Evolutionary conservation across 169 alveolate species (phyloP), one percentile per base, ranked within the genome.

Genomic region (Plasmodium adleri): DNA sequence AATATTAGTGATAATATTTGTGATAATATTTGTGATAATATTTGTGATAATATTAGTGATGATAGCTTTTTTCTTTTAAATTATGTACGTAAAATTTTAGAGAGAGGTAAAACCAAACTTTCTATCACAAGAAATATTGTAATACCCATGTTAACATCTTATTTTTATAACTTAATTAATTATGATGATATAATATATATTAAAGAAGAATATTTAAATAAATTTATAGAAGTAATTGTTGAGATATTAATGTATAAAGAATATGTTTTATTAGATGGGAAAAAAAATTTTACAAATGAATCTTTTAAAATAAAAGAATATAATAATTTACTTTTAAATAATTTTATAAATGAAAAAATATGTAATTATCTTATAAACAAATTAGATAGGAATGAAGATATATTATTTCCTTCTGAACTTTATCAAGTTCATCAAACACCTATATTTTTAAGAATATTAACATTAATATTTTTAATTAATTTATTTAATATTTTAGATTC

Each of bases 191-290:
- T 62, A 45, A 45, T 72, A 47, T 20, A 88, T 17, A 15, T 62
- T 17, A 88, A 43, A 0, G 62, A 74, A 7, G 75, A 92, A 6
- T 70, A 52, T 45, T 24, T 86, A n/a, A 45, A 83, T 28, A 32
- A 52, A 13, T 56, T 91, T 66, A 43, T 91, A 0, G 28, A 22
- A 17, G 12, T 66, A 13, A 39, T 74, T 8, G 88, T 91, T 15
- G 78, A 71, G 26, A 64, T 91, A 10, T 47, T 92, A 54, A 73
- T 89, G 22, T 52, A 71, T 75, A 88, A 74, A 59, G 87, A 88
- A 17, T 83, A 28, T 32, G 56, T 68, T 28, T 15, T 78, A 54
- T 15, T 49, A 8, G 89, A 76, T 52, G 24, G 24, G 10, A 64
- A 76, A 64, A 59, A 43, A 43, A 76, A 75, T 12, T 76, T 76